Percentiles rank a stretch among this genome's conserved stretches.
These are phyloP conservation scores for Alloteropsis semialata DNA, from an alignment of 176 grass and related monocot genomes.

Conservation along the genomic window DNA sequence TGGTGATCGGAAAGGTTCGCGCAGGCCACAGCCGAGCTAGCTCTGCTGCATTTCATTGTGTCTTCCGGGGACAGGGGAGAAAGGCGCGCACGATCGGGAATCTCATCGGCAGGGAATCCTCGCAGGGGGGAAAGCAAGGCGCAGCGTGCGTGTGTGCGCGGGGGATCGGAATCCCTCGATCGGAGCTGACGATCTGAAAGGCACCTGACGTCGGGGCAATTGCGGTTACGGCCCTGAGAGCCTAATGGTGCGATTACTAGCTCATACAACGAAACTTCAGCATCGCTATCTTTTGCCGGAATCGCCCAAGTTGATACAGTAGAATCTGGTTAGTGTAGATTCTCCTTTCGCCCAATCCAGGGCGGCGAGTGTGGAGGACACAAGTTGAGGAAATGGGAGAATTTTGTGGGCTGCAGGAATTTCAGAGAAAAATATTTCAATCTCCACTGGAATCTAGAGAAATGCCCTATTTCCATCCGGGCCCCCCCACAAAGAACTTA, in stretches of 20 bases:
- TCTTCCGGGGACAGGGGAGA: slow-evolving; percentile 35
- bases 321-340: background rate
- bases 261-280: background rate
- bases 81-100: background rate
- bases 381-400: background rate
- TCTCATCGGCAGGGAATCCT: slow-evolving; percentile 27
- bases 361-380: background rate
- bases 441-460: background rate
- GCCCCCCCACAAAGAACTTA: background rate
- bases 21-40: background rate
- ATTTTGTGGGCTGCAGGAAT: background rate
- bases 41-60: background rate
- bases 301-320: background rate
- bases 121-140: background rate
- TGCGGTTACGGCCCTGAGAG: too few relatives aligned
- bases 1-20: slow-evolving; percentile 3
- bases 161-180: slow-evolving; percentile 4
- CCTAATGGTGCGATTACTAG: background rate
- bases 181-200: background rate
- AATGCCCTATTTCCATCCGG: background rate
- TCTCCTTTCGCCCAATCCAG: background rate
- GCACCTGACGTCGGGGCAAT: background rate
- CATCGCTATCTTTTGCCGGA: background rate
- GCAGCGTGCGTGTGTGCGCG: background rate
- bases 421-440: background rate